phyloP scores from a whole-genome alignment of 805 yeast species.

The Geotrichum ghanense region DNA sequence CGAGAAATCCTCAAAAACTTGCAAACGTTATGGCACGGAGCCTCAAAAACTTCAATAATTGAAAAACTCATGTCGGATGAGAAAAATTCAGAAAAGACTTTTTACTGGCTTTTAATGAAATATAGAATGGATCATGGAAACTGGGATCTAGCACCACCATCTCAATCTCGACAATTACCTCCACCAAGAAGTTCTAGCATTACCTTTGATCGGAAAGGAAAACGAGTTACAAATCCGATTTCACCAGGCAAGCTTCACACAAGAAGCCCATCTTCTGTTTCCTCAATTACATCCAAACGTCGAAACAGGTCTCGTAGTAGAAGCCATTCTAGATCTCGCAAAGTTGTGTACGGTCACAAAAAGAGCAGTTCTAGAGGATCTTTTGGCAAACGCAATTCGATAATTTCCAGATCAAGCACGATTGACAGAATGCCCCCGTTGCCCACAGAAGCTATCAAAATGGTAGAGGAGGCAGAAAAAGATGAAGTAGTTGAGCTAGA shows the following conservation, averaged over 20 bases:
- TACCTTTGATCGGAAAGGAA: not conserved
- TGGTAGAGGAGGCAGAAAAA: conserved; percentile 2
- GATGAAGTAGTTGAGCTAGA: not conserved
- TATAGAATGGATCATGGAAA: conserved; percentile 57
- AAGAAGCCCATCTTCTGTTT: conserved; percentile 3
- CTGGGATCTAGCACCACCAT: not conserved
- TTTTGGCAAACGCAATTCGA: conserved; percentile 12
- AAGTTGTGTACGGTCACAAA: conserved; percentile 5
- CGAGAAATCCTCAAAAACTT: conserved; percentile 63
- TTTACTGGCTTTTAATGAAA: conserved; percentile 61
- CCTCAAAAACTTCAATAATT: conserved; percentile 41
- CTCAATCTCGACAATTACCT: not conserved
- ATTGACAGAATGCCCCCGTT: too few species aligned
- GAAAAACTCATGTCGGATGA: conserved; percentile 41
- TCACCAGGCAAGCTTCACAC: conserved; percentile 3
- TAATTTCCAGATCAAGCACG: too few species aligned
- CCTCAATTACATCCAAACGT: conserved; percentile 1
- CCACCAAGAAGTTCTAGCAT: not conserved
- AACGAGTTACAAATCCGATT: conserved; percentile 1
- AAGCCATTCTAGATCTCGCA: conserved; percentile 1
- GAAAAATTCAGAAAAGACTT: conserved; percentile 67
- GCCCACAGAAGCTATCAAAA: not conserved
- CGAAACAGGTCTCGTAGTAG: conserved; percentile 4
- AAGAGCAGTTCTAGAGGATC: conserved; percentile 8
- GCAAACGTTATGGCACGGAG: conserved; percentile 75